Evolutionary conservation across 345 rosid species (phyloP).

Genomic region (Fremontodendron californicum): DNA sequence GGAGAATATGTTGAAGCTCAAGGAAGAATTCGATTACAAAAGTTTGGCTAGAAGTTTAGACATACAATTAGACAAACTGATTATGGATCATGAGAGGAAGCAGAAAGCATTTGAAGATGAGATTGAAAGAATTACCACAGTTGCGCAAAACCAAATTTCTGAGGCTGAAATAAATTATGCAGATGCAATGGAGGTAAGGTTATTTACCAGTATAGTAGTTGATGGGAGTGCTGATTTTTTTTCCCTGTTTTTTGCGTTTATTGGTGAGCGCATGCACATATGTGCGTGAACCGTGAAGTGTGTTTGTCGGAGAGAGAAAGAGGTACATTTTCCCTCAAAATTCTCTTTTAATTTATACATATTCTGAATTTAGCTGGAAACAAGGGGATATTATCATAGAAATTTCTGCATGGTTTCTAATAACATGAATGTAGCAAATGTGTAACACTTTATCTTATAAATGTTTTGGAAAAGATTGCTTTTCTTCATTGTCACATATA

Average conservation of each 20-base stretch:
- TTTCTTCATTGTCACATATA: not conserved
- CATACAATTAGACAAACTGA: constrained; percentile 77
- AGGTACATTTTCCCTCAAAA: not conserved
- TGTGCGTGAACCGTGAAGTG: not conserved
- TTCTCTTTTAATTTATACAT: not conserved
- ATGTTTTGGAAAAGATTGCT: not conserved
- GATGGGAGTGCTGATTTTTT: not conserved
- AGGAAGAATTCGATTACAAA: constrained; percentile 98
- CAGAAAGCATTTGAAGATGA: constrained; percentile 80
- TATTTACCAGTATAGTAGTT: not conserved
- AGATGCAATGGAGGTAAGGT: constrained; percentile 68
- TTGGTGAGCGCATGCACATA: not conserved
- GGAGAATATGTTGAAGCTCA: constrained; percentile 94
- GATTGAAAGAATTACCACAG: constrained; percentile 59
- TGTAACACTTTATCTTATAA: not conserved
- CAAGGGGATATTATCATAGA: not conserved
- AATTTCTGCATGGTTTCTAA: not conserved
- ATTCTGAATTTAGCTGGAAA: not conserved
- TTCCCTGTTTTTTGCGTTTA: constrained; percentile 12
- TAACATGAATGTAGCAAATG: not conserved
- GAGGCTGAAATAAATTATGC: constrained; percentile 68
- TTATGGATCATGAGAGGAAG: constrained; percentile 89
- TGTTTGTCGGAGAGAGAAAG: not conserved
- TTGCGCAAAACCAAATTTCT: constrained; percentile 58
- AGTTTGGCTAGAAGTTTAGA: constrained; percentile 90